Conservation (phyloP, 352 stramenopile species). For the Pythium phragmitis region DNA sequence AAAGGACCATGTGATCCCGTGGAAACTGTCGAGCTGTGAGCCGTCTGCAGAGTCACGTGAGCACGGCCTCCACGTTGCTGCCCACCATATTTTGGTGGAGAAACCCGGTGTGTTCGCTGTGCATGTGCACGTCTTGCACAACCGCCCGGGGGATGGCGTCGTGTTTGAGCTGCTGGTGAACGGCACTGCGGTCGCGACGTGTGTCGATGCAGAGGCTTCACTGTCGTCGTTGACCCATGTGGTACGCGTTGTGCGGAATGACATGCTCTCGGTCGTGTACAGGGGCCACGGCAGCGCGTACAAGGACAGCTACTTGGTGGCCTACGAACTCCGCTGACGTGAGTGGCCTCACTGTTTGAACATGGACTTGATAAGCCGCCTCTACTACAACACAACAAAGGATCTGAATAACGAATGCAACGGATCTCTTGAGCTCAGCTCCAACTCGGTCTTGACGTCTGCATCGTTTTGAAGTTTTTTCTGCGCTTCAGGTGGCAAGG, state of each 20-base stretch:
- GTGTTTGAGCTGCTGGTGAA: not conserved
- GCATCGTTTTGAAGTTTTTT: too few species aligned
- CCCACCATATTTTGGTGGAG: not conserved
- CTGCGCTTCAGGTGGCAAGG: too few species aligned
- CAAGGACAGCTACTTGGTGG: too few species aligned
- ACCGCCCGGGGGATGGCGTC: not conserved
- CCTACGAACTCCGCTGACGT: too few species aligned
- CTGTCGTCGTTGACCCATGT: not conserved
- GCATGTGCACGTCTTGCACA: not conserved
- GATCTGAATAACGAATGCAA: too few species aligned
- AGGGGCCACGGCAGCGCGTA: not conserved
- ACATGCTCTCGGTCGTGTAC: not conserved
- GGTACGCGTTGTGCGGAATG: not conserved
- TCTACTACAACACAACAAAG: too few species aligned
- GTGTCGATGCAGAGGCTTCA: not conserved
- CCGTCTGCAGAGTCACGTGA: not conserved
- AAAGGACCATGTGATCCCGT: not conserved
- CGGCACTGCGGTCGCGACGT: not conserved
- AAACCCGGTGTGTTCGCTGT: not conserved
- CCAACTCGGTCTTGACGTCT: too few species aligned
- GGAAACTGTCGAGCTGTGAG: not conserved
- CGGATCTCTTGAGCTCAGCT: too few species aligned
- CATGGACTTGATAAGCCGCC: too few species aligned
- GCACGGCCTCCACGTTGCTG: not conserved
- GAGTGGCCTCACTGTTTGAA: too few species aligned